Percentiles rank a stretch among this genome's conserved stretches.
phyloP scores from a whole-genome alignment of 768 basidiomycete species.

The Pleurotus platypus region DNA sequence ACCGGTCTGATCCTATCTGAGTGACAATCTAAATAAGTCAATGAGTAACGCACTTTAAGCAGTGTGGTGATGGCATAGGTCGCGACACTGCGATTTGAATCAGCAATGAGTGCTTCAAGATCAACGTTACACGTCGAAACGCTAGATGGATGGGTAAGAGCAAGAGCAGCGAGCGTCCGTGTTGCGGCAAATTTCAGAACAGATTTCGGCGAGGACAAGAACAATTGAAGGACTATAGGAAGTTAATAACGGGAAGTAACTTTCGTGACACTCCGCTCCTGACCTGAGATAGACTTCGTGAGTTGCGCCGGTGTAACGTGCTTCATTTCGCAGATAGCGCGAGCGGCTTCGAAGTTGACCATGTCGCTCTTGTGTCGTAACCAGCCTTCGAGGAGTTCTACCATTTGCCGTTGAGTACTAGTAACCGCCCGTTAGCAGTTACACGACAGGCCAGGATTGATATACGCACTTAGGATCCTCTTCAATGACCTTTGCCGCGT shows the following conservation, averaged over 20 bases:
- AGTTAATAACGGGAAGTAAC: conserved; percentile 7
- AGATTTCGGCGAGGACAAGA: conserved; percentile 93
- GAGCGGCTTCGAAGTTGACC: conserved; percentile 98
- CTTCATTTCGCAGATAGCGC: conserved; percentile 96
- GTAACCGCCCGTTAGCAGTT: conserved; percentile 5
- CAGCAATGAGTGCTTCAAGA: conserved; percentile 93
- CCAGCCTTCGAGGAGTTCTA: conserved; percentile 92
- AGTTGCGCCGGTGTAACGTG: conserved; percentile 75
- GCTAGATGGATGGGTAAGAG: conserved; percentile 79
- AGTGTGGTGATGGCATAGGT: conserved; percentile 98
- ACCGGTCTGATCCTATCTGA: conserved; percentile 64
- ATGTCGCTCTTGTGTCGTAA: conserved; percentile 98
- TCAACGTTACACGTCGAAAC: conserved; percentile 95
- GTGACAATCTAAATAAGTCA: conserved; percentile 3
- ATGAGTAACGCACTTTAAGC: conserved; percentile 64
- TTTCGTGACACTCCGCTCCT: conserved; percentile 18
- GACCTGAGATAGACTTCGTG: conserved; percentile 85
- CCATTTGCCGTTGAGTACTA: conserved; percentile 89
- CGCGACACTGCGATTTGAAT: conserved; percentile 92
- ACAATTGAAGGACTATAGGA: conserved; percentile 80
- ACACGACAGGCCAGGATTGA: not conserved
- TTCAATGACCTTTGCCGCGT: conserved; percentile 98
- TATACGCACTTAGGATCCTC: conserved; percentile 91
- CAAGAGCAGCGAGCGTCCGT: conserved; percentile 87
- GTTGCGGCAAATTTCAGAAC: conserved; percentile 97